phyloP scores from a whole-genome alignment of 257 asterid species.

The Craterostigma plantagineum region DNA sequence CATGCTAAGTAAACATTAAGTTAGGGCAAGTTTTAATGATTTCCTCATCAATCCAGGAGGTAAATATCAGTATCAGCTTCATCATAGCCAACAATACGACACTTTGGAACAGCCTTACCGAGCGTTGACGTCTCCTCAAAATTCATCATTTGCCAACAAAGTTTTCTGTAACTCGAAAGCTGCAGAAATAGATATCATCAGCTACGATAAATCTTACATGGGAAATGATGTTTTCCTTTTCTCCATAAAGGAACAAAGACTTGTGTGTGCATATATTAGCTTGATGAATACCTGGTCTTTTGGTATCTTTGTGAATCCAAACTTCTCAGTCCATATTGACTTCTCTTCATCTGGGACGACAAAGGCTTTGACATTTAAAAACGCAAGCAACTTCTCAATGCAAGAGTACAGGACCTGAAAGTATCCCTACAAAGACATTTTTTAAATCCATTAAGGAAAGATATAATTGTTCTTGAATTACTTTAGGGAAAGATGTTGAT shows the following conservation, averaged over 20 bases:
- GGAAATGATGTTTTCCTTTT: not conserved
- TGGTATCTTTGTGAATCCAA: conserved; percentile 53
- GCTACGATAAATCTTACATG: not conserved
- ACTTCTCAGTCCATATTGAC: conserved; percentile 85
- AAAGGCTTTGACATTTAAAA: conserved; percentile 40
- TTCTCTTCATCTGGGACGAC: conserved; percentile 88
- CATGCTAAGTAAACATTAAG: too few species aligned
- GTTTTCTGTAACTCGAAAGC: conserved; percentile 50
- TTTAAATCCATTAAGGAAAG: conserved; percentile 11
- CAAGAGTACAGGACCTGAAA: conserved; percentile 65
- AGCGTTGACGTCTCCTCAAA: conserved; percentile 82
- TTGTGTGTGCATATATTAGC: not conserved
- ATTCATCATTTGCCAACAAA: conserved; percentile 81
- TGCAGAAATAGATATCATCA: conserved; percentile 20
- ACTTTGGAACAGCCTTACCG: conserved; percentile 54
- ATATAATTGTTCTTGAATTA: not conserved
- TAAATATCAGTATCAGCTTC: conserved; percentile 7
- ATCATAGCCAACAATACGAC: conserved; percentile 34
- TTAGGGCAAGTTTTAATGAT: too few species aligned
- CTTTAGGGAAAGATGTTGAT: not conserved
- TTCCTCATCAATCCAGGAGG: too few species aligned
- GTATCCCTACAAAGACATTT: conserved; percentile 52
- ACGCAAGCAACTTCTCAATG: conserved; percentile 62
- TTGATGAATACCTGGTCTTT: conserved; percentile 41
- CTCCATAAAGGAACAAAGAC: not conserved